Conservation (phyloP, 257 asterid species). For the Solanum bulbocastanum region DNA sequence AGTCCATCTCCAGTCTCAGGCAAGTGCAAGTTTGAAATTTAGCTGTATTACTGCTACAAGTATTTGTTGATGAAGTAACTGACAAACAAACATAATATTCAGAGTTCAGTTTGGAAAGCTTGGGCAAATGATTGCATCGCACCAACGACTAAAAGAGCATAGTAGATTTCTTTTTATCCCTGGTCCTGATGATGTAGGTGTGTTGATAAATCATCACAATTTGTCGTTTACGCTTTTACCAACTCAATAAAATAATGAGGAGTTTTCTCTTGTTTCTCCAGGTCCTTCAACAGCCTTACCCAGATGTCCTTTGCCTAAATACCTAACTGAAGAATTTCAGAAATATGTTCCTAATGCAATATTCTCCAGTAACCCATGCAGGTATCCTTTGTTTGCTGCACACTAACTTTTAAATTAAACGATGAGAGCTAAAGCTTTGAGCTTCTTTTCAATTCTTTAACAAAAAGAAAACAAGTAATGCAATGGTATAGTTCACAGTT, state of each 20-base stretch:
- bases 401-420: background rate
- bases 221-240: background rate
- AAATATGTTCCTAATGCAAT: constrained; percentile 61
- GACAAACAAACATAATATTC: constrained; percentile 8
- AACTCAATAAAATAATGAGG: background rate
- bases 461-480: background rate
- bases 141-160: constrained; percentile 57
- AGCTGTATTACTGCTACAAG: constrained; percentile 2
- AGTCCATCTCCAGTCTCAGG: constrained; percentile 76
- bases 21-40: constrained; percentile 13
- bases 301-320: constrained; percentile 71
- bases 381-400: constrained; percentile 27
- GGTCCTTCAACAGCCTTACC: constrained; percentile 93
- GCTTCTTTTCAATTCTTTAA: background rate
- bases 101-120: constrained; percentile 85
- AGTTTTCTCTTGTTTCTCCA: constrained; percentile 11
- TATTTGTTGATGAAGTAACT: constrained; percentile 4
- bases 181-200: constrained; percentile 95
- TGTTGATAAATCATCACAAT: constrained; percentile 14
- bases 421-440: background rate
- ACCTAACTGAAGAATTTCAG: constrained; percentile 74
- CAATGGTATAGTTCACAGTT: background rate
- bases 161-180: constrained; percentile 89
- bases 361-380: constrained; percentile 90
- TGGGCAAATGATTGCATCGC: constrained; percentile 74